Evolutionary conservation across 1,284 basidiomycete species (phyloP), one percentile per base, ranked within the genome.

Genomic region (Flammula alnicola): DNA sequence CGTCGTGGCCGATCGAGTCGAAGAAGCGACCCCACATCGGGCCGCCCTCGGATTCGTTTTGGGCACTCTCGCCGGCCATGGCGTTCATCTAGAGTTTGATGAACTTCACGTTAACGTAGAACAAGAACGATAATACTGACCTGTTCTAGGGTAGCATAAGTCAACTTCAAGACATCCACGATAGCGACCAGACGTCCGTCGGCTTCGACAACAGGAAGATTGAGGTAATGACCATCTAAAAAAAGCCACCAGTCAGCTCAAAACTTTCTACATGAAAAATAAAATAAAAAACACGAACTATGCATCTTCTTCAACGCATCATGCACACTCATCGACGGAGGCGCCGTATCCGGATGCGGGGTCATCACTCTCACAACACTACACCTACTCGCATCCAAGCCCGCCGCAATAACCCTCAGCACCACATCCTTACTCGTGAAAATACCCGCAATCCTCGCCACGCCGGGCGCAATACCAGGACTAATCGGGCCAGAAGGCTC

Each of bases 11-110:
- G 49, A 98, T 86, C 11, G 93, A 96, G 64, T 97, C 95, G 73
- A 99, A 99, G 86, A 99, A 99, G 57, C 94, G 91, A 62, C 95
- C 93, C 97, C 97, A 99, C 88, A 99, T 95, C 2, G 96, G 97
- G 10, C 96, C 97, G 44, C 90, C 91, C 62, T 91, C 84, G 0
- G 80, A 68, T 27, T 93, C 88, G 30, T 69, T 70, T 8, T 55
- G 56, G 38, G 71, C 71, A 29, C 74, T 73, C 11, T 78, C 78
- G 27, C 84, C 79, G 50, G 76, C 78, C 80, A 97, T 90, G 14
- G 88, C 80, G 65, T 95, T 96, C 85, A 98, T 96, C 92, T 95
- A 60, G 7, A 27, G 27, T 30, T 19, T 49, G 58, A 7, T 55
- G 30, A 6, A 12, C 30, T 31, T 20, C 32, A 40, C 55, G 3